Percentiles rank a stretch among this genome's conserved stretches.
These are phyloP conservation scores for Biscogniauxia marginata DNA, from an alignment of 2,329 filamentous ascomycete species.

Conservation along the genomic window DNA sequence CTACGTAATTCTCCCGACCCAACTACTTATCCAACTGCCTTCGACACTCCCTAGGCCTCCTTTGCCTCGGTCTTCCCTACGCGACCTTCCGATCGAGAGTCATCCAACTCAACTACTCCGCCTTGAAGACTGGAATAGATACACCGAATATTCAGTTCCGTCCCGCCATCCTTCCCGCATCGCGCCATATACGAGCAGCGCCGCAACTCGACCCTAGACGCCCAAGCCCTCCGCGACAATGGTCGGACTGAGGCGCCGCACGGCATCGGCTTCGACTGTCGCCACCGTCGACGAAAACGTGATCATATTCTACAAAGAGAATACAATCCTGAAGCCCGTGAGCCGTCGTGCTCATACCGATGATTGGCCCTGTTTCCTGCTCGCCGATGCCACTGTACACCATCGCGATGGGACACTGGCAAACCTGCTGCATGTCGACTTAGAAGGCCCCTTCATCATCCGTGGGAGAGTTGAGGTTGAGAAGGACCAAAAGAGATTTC, in stretches of 20 bases:
- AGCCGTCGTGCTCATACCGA: conserved; percentile 39
- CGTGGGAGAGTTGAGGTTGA: conserved; percentile 57
- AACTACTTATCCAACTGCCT: too few species aligned
- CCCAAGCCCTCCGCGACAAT: conserved; percentile 30
- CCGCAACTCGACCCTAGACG: too few species aligned
- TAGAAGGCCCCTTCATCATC: conserved; percentile 60
- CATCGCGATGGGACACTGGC: conserved; percentile 53
- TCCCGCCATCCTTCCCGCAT: too few species aligned
- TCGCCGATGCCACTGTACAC: conserved; percentile 61
- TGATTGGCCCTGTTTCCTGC: conserved; percentile 61
- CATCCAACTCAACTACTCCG: too few species aligned
- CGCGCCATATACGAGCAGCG: too few species aligned
- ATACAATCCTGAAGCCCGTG: conserved; percentile 36
- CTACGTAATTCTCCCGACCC: too few species aligned
- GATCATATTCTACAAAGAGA: conserved; percentile 34
- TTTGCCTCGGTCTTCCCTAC: too few species aligned
- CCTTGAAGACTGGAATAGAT: too few species aligned
- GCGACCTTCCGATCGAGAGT: too few species aligned
- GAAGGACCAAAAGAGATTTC: conserved; percentile 37
- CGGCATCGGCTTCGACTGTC: conserved; percentile 45
- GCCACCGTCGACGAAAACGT: conserved; percentile 40
- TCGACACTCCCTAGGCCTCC: too few species aligned
- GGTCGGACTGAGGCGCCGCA: conserved; percentile 38
- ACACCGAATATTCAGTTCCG: too few species aligned
- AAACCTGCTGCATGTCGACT: conserved; percentile 60